Evolutionary conservation across 345 rosid species (phyloP), one percentile per base, ranked within the genome.

Genomic region (Euphorbia lathyris): DNA sequence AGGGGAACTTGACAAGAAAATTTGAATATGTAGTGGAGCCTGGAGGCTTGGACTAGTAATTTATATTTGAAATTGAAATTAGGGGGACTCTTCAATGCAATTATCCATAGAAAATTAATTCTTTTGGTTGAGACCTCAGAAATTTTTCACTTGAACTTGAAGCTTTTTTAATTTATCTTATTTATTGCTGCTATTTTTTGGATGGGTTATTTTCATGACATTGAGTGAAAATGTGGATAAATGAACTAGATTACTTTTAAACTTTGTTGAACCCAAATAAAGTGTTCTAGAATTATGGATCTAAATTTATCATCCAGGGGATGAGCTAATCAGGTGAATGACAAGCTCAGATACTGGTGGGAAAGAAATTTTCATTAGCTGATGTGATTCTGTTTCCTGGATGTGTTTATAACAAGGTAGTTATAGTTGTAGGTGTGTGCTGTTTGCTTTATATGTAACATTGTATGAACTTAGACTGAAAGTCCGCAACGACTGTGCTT

Each of bases 101-200:
- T 32, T 59, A 32, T 59, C 20, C 20, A 10, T 52, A 52, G 14
- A n/a, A 22, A 17, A 52, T 30, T 12, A 53, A 47, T 22, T 52
- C 50, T 58, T 19, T 16, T 30, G 34, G 65, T 45, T 69, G 27
- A 27, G 29, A 29, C 13, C 65, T 58, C 25, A 16, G 22, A 11
- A 68, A 56, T 56, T 32, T 17, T n/a, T 30, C 45, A 58, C 29
- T 57, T 45, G 72, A 47, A 58, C 16, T 69, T 42, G 30, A 53
- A 59, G 65, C 65, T 69, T 58, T 10, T 57, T 17, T 42, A 20
- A 40, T n/a, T 25, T 58, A 25, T 9, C 51, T 40, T 68, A 19
- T 38, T 9, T 65, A 45, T 26, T 64, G 55, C 52, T 64, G 53
- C 25, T 19, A 51, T 51, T 0, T 43, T 38, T 23, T 43, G 20